Evolutionary conservation across 345 rosid genomes (phyloP).

Genomic region (Stellera chamaejasme): DNA sequence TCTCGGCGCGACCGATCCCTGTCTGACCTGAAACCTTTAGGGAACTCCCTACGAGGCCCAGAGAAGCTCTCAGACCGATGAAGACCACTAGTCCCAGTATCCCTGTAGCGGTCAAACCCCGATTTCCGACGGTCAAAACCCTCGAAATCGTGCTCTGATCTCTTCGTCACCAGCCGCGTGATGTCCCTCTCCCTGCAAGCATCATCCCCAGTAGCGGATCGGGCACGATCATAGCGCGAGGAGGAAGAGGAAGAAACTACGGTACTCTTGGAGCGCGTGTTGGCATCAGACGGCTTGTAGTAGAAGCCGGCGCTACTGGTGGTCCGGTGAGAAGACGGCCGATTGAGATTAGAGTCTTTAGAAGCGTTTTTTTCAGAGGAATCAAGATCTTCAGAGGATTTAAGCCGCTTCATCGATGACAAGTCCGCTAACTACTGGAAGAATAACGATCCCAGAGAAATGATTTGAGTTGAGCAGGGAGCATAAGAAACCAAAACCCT

Average conservation of each 20-base stretch:
- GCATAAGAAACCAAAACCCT: no score
- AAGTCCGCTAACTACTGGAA: not conserved
- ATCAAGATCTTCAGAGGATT: constrained; percentile 78
- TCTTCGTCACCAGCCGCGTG: constrained; percentile 45
- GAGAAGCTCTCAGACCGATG: constrained; percentile 74
- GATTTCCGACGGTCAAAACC: constrained; percentile 49
- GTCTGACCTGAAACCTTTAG: constrained; percentile 77
- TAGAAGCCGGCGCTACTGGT: constrained; percentile 27
- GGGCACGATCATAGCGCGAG: constrained; percentile 57
- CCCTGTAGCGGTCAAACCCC: constrained; percentile 56
- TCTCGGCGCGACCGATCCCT: constrained; percentile 72
- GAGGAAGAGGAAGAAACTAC: constrained; percentile 48
- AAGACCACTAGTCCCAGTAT: constrained; percentile 23
- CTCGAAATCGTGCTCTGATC: constrained; percentile 59
- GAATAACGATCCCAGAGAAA: no score
- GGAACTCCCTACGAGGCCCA: constrained; percentile 70
- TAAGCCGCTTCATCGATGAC: constrained; percentile 62
- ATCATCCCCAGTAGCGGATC: constrained; percentile 40
- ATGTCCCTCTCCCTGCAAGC: constrained; percentile 9
- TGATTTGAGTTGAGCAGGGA: no score
- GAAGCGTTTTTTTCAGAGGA: constrained; percentile 38
- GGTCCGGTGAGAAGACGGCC: constrained; percentile 46
- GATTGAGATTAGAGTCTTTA: constrained; percentile 35
- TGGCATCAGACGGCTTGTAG: constrained; percentile 34
- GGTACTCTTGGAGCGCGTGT: constrained; percentile 27